Evolutionary conservation across 208 protist genomes (phyloP), one percentile per base, ranked within the genome.

Genomic region (Leishmania martiniquensis): DNA sequence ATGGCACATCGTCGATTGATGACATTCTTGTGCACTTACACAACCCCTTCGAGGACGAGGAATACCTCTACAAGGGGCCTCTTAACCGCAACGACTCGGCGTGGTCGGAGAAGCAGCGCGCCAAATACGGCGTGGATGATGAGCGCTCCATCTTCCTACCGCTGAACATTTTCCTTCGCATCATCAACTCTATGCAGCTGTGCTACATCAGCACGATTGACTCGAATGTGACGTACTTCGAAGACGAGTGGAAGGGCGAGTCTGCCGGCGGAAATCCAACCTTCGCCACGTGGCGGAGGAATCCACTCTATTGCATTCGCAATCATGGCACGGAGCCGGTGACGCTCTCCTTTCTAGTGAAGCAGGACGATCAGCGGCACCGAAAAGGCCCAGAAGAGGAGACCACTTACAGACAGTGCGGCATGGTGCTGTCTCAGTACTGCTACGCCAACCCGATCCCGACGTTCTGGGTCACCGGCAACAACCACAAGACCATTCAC

Each of bases 31-130:
- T 95, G 7, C 89, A 89, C 73, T 34, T 95, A 70, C 82, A 91
- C 85, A 93, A 93, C 77, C 91, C 91, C n/a, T 95, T 95, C 69
- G 91, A 93, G 54, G 91, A 95, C 52, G 87, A 92, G 1, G 88
- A 92, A 76, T 95, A 86, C 69, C 55, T 70, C 22, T 95, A 95
- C 81, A 84, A 47, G 13, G 91, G 91, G 3, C 87, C 91, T 20
- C 78, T 95, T 62, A 89, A 91, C 85, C 42, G 17, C 39, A 82
- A 83, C 6, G 91, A 95, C 65, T 68, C 59, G 22, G 71, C 78
- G 12, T 95, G 91, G 90, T 89, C 84, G 52, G 70, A 68, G 17
- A 84, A 90, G 72, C 82, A 86, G 71, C 75, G 77, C 12, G 79
- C 51, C n/a, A 76, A 83, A 54, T 83, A 91, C 70, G 77, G 79